Evolutionary conservation across 495 filamentous ascomycete species (phyloP), one percentile per base, ranked within the genome.

Genomic region (Hypoxylon subgilvum): DNA sequence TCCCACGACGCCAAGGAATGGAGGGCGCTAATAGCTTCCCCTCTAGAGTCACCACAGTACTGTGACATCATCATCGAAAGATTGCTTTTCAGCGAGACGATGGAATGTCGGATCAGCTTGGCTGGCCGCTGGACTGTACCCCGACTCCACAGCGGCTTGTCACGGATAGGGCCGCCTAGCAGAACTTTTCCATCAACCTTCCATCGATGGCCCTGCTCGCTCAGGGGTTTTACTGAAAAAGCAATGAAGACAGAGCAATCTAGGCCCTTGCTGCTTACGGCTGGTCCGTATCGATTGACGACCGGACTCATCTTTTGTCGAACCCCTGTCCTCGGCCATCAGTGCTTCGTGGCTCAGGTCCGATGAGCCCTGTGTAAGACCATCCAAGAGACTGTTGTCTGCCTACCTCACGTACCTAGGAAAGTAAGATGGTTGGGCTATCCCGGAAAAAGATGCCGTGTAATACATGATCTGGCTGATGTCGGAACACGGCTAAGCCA

Each of bases 61-160:
- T 42, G 44, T 52, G 54, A 59, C 53, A 64, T 60, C 61, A 64
- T 64, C 48, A 59, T 58, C 61, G 54, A 64, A 59, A 64, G 54
- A 58, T 36, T 12, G 16, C 27, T 42, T 45, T 62, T 35, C 31
- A 21, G 36, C 31, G 31, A 22, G 47, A 40, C 38, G n/a, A 41
- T 54, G 42, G 54, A 54, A 44, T 50, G 23, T 63, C 38, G 53
- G 47, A 28, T 25, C 31, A 30, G 23, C 35, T 49, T 64, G 28
- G 45, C 9, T 31, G 32, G 45, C 34, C 41, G 45, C 9, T 31
- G 32, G 45, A 40, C 41, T 21, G 21, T 47, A 32, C 39, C 49
- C 49, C 16, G 59, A 36, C 49, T 64, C 54, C 54, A 64, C 61
- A 46, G 39, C 44, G 61, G 54, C 39, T 59, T 64, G 50, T 50